phyloP scores from a whole-genome alignment of 139 green algal genomes.

The Micractinium conductrix region DNA sequence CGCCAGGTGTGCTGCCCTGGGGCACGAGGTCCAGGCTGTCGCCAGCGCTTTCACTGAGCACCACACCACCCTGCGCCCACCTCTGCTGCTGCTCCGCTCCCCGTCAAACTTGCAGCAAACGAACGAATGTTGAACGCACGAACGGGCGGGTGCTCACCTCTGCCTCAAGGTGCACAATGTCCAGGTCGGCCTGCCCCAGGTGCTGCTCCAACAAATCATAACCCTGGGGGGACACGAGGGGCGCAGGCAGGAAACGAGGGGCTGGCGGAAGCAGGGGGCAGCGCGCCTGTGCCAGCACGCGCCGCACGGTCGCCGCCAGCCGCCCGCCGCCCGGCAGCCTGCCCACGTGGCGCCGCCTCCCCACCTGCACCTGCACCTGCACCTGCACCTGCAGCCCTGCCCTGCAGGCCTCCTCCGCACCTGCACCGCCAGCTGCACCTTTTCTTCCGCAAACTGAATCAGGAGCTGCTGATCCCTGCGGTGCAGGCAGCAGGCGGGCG shows the following conservation, averaged over 20 bases:
- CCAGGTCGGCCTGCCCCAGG: conserved; percentile 61
- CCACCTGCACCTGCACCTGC: conserved; percentile 35
- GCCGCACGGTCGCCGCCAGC: not conserved
- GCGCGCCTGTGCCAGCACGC: not conserved
- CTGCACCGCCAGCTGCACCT: conserved; percentile 62
- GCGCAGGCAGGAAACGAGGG: not conserved
- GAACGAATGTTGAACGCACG: too few relatives aligned
- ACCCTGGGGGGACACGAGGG: conserved; percentile 46
- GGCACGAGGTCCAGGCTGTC: too few relatives aligned
- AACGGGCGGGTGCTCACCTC: too few relatives aligned
- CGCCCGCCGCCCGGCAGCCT: not conserved
- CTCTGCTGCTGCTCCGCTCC: too few relatives aligned
- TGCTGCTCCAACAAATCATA: conserved; percentile 79
- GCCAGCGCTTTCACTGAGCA: too few relatives aligned
- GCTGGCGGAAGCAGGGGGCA: not conserved
- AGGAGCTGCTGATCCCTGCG: conserved; percentile 72
- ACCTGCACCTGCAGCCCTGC: conserved; percentile 71
- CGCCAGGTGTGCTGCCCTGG: too few relatives aligned
- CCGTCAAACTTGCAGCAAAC: too few relatives aligned
- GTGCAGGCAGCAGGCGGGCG: too few relatives aligned
- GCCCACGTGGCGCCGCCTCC: not conserved
- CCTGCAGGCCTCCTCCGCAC: too few relatives aligned
- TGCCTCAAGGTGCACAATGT: conserved; percentile 58
- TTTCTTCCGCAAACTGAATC: conserved; percentile 85
- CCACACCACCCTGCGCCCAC: too few relatives aligned